Percentiles rank a stretch among this genome's conserved stretches.
phyloP scores from a whole-genome alignment of 2,329 filamentous ascomycete genomes.

The Leptodontidium sp. region DNA sequence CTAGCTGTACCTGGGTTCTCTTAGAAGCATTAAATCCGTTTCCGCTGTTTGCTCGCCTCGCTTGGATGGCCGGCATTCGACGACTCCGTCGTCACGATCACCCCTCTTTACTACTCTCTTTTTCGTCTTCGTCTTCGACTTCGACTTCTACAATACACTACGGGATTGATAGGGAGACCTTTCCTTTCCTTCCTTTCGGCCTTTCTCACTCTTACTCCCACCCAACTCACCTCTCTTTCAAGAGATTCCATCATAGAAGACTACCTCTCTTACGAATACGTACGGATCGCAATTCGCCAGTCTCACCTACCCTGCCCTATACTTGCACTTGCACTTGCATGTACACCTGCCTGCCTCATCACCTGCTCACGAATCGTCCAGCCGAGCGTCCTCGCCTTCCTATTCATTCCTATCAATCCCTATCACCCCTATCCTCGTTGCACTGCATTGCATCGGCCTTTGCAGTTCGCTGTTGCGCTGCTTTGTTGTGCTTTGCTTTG shows the following conservation, averaged over 20 bases:
- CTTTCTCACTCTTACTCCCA: no score
- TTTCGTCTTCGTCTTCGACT: no score
- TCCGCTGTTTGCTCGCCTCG: not conserved
- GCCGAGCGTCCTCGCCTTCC: not conserved
- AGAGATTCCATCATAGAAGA: not conserved
- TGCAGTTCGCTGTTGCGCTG: not conserved
- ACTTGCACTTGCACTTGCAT: not conserved
- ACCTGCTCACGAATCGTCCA: conserved; percentile 1
- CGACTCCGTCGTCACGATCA: conserved; percentile 13
- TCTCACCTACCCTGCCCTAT: not conserved
- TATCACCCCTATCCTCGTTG: not conserved
- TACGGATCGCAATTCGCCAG: not conserved
- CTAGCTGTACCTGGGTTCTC: not conserved
- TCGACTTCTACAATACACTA: not conserved
- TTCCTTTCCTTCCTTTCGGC: not conserved
- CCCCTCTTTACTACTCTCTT: not conserved
- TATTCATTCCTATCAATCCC: not conserved
- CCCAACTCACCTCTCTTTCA: not conserved
- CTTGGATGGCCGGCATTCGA: conserved; percentile 14
- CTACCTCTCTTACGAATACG: not conserved
- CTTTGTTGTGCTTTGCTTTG: not conserved
- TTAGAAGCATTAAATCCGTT: not conserved
- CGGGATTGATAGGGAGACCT: conserved; percentile 22
- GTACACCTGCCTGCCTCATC: not conserved
- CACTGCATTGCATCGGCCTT: not conserved